Evolutionary conservation across 2,329 filamentous ascomycete genomes (phyloP).

Genomic region (Botrytis porri): DNA sequence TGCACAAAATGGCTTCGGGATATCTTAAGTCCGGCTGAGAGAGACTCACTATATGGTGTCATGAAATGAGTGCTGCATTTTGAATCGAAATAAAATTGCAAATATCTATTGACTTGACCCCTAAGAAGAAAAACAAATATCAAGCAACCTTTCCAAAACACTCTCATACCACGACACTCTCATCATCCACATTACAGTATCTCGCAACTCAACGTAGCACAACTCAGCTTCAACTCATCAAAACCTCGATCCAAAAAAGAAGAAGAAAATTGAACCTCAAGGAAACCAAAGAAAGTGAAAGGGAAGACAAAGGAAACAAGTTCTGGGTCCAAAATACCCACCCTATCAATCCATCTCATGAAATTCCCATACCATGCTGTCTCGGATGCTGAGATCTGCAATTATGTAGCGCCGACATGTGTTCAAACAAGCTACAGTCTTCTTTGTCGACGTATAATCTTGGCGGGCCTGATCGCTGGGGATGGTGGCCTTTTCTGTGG

Average conservation of each 20-base stretch:
- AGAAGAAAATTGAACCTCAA: background rate
- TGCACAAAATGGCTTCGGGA: background rate
- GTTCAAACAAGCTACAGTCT: background rate
- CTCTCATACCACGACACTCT: background rate
- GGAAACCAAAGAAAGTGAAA: background rate
- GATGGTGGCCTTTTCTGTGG: background rate
- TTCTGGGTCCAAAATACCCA: background rate
- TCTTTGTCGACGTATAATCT: background rate
- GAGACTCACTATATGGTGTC: background rate
- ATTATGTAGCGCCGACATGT: background rate
- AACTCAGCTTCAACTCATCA: background rate
- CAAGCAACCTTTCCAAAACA: background rate
- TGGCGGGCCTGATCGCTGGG: background rate
- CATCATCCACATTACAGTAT: background rate
- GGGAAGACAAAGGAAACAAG: background rate
- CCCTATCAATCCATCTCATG: background rate
- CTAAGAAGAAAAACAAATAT: background rate
- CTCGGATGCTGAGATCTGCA: background rate
- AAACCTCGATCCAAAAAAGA: background rate
- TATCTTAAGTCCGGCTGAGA: background rate
- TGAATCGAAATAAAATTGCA: background rate
- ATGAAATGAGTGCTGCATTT: background rate
- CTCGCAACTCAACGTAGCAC: background rate
- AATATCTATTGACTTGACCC: background rate
- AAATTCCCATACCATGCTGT: background rate